Evolutionary conservation across 2,329 filamentous ascomycete genomes (phyloP), one percentile per base, ranked within the genome.

Genomic region (Ramularia endophylla): DNA sequence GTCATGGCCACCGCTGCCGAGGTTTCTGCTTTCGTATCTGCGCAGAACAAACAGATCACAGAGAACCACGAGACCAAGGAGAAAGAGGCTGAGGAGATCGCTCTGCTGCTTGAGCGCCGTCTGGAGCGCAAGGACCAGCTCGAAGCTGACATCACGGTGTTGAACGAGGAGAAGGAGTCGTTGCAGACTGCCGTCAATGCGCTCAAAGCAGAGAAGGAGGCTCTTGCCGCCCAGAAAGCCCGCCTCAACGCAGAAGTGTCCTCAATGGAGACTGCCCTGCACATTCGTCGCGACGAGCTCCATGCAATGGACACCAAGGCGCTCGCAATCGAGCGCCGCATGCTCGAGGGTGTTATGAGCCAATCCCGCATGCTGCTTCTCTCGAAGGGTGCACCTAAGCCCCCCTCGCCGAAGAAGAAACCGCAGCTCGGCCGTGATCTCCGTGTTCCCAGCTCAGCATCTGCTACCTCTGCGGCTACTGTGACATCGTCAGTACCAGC

Each of bases 341-440:
- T 98, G 53, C 70, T 98, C 22, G 90, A 97, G 52, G 89, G 90
- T 18, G 87, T 97, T 48, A 94, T 98, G 68, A 89, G 97, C 55
- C 90, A 97, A 62, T 95, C 90, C 15, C 84, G 90, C 5, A 81
- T 90, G 18, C 74, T 95, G n/a, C 77, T 97, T 43, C 85, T 92
- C 70, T 72, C 80, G 52, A 83, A 86, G 67, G 57, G 57, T 6
- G 68, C 76, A 40, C 58, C 61, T 57, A 25, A 67, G 62, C 57
- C 61, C 59, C 46, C 42, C 5, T 51, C 57, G 55, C 60, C 58
- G 8, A 56, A 56, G 41, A 59, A 63, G 52, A 69, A 71, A 51
- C 66, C 68, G 32, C 50, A 46, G n/a, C 50, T 58, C 44, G 57
- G 59, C 25, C 59, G 60, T 13, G 60, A 65, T 45, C 57, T 64